phyloP scores from a whole-genome alignment of 768 basidiomycete genomes.

The Leccinum sublutescens region DNA sequence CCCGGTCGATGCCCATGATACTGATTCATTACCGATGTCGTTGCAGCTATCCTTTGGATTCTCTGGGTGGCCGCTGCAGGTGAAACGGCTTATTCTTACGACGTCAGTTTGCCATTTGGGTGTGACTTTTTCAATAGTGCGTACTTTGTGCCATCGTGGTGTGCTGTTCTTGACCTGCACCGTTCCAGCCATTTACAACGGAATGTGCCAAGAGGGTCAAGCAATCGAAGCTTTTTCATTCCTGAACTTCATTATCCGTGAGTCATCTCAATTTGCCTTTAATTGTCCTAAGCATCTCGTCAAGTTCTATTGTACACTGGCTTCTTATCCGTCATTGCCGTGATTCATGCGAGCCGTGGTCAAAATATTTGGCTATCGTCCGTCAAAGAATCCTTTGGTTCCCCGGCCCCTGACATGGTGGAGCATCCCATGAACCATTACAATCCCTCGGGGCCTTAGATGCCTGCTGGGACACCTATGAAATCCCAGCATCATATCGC shows the following conservation, averaged over 20 bases:
- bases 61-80: conserved; percentile 41
- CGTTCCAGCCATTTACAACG: conserved; percentile 8
- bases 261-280: conserved; percentile 3
- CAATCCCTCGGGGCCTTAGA: conserved; percentile 2
- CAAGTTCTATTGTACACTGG: conserved; percentile 35
- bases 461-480: not conserved
- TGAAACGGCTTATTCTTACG: conserved; percentile 16
- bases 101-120: conserved; percentile 9
- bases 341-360: conserved; percentile 30
- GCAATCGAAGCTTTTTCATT: conserved; percentile 37
- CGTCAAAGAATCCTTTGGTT: conserved; percentile 31
- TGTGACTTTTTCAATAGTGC: conserved; percentile 8
- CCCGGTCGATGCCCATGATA: not conserved
- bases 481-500: not conserved
- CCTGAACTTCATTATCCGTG: conserved; percentile 36
- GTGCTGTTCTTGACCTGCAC: not conserved
- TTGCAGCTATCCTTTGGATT: conserved; percentile 34
- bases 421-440: conserved; percentile 21
- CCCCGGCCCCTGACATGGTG: conserved; percentile 2
- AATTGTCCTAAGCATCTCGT: not conserved
- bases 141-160: not conserved
- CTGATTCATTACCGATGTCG: not conserved
- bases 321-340: conserved; percentile 24
- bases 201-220: conserved; percentile 30
- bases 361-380: conserved; percentile 32